Conservation (phyloP, 345 rosid genomes). For the Dovyalis caffra region DNA sequence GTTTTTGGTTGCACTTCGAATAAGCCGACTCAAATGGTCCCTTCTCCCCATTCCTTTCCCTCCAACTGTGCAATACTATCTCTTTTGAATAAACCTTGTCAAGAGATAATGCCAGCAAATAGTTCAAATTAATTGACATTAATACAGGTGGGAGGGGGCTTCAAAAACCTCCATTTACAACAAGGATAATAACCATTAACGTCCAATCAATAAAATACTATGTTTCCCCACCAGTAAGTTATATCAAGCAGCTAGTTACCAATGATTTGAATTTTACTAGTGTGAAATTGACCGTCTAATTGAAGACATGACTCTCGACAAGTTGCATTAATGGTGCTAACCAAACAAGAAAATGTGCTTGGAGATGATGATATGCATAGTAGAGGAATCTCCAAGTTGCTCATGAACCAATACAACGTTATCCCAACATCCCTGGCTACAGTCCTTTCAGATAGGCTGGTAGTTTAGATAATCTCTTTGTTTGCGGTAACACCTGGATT, state of each 20-base stretch:
- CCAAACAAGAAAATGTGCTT: not conserved
- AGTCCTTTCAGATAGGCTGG: not conserved
- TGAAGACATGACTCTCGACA: not conserved
- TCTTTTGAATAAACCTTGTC: not conserved
- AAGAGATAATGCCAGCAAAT: not conserved
- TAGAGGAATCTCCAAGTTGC: not conserved
- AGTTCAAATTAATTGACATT: not conserved
- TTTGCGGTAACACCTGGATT: not conserved
- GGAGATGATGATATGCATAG: not conserved
- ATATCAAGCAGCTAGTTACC: not conserved
- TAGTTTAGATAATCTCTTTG: not conserved
- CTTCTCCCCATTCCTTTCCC: not conserved
- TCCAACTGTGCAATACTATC: not conserved
- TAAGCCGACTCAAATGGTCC: not conserved
- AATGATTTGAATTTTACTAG: not conserved
- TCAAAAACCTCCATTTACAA: too few relatives aligned
- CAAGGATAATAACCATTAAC: not conserved
- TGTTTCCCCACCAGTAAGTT: not conserved
- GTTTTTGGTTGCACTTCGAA: not conserved
- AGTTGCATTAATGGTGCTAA: not conserved
- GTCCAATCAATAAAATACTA: not conserved
- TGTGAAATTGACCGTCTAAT: not conserved
- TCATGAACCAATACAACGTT: not conserved
- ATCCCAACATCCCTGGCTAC: not conserved
- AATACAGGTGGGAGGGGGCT: not conserved